Conservation (phyloP, 1,284 basidiomycete species). For the Stereum hirsutum region DNA sequence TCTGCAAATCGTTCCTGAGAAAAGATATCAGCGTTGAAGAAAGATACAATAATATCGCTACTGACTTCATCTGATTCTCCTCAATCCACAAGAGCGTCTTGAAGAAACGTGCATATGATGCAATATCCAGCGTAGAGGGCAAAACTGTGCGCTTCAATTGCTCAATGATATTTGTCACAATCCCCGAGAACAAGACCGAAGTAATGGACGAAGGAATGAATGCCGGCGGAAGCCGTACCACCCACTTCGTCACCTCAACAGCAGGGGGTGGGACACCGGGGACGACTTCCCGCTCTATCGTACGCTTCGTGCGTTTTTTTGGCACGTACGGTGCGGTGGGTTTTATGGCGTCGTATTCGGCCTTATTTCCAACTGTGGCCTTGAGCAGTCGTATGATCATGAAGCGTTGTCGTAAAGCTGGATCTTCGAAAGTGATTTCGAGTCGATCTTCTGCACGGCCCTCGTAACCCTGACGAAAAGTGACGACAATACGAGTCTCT, state of each 20-base stretch:
- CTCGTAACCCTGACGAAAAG: conserved; percentile 10
- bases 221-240: conserved; percentile 9
- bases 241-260: conserved; percentile 20
- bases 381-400: conserved; percentile 23
- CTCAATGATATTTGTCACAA: conserved; percentile 8
- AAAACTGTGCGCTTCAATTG: conserved; percentile 22
- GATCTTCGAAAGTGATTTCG: conserved; percentile 26
- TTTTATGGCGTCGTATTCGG: conserved; percentile 39
- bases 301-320: conserved; percentile 26
- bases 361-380: conserved; percentile 26
- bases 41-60: conserved; percentile 6
- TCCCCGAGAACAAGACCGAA: conserved; percentile 8
- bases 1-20: conserved; percentile 41
- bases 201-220: conserved; percentile 5
- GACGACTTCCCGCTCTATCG: conserved; percentile 31
- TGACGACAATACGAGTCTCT: not conserved
- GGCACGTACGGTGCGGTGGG: conserved; percentile 45
- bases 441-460: conserved; percentile 38
- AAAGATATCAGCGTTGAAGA: not conserved
- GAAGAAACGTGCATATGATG: conserved; percentile 38
- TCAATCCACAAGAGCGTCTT: conserved; percentile 48
- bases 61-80: conserved; percentile 48
- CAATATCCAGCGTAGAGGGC: conserved; percentile 26
- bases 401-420: conserved; percentile 19
- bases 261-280: conserved; percentile 33